Evolutionary conservation across 139 green algal genomes (phyloP).

Genomic region (Tetradesmus obliquus): DNA sequence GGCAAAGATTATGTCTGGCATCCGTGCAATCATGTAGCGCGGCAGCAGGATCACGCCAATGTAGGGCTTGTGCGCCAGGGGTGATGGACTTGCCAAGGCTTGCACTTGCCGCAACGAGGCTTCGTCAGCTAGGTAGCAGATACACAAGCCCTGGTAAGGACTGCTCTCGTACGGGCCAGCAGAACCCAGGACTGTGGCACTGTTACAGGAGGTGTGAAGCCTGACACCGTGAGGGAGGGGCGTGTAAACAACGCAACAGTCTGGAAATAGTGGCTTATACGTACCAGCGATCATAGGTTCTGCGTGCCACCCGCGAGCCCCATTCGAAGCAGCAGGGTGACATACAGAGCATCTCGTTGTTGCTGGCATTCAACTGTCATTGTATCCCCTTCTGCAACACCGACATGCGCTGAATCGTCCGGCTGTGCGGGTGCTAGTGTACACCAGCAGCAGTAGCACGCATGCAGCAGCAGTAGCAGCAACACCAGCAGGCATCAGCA

Average conservation of each 20-base stretch:
- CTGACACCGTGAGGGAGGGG: no score
- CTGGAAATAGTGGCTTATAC: no score
- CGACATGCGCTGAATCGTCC: not conserved
- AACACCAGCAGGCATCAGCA: not conserved
- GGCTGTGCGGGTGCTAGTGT: not conserved
- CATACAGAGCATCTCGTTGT: no score
- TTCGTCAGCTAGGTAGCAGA: no score
- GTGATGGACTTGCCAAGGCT: not conserved
- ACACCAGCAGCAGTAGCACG: not conserved
- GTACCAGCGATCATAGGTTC: no score
- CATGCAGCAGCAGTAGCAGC: constrained; percentile 7
- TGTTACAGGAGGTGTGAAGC: not conserved
- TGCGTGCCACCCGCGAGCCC: no score
- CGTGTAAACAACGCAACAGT: not conserved
- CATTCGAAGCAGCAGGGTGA: no score
- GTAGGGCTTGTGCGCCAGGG: not conserved
- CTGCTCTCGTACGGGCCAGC: not conserved
- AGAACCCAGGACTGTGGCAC: not conserved
- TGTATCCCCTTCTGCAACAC: no score
- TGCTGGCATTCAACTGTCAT: no score
- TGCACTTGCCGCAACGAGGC: not conserved
- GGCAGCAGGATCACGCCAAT: not conserved
- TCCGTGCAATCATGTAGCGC: not conserved
- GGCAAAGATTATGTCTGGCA: not conserved
- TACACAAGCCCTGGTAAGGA: not conserved